These are phyloP conservation scores for Phytophthora boehmeriae DNA, from an alignment of 352 stramenopile species.

Conservation along the genomic window DNA sequence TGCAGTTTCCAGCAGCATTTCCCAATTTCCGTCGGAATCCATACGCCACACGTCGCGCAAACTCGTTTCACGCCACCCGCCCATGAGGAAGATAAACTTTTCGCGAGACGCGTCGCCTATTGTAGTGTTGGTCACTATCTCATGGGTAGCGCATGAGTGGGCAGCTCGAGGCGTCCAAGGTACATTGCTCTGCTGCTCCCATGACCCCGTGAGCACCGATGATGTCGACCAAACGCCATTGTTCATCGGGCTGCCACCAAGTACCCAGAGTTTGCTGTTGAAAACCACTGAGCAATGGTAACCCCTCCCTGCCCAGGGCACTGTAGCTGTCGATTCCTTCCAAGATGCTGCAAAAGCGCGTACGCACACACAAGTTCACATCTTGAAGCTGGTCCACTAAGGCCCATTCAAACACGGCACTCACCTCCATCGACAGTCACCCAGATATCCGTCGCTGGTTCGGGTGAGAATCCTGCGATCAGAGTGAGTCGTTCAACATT, in stretches of 20 bases:
- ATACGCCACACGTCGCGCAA: conserved; percentile 80
- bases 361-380: not conserved
- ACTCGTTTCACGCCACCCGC: conserved; percentile 68
- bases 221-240: conserved; percentile 81
- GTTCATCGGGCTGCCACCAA: conserved; percentile 81
- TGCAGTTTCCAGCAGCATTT: conserved; percentile 35
- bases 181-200: conserved; percentile 49
- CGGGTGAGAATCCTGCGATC: conserved; percentile 76
- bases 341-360: conserved; percentile 42
- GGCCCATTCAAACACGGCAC: not conserved
- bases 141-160: conserved; percentile 62
- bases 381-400: not conserved
- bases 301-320: conserved; percentile 64
- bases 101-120: conserved; percentile 55
- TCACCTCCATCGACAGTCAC: conserved; percentile 65
- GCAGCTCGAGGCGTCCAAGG: conserved; percentile 64
- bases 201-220: conserved; percentile 59
- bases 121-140: conserved; percentile 55
- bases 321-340: conserved; percentile 34
- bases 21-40: conserved; percentile 50
- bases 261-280: conserved; percentile 59
- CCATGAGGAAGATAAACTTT: conserved; percentile 66
- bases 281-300: conserved; percentile 81
- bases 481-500: conserved; percentile 59
- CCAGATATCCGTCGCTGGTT: conserved; percentile 80